phyloP scores from a whole-genome alignment of 768 basidiomycete genomes.

The Dacryopinax primogenitus region DNA sequence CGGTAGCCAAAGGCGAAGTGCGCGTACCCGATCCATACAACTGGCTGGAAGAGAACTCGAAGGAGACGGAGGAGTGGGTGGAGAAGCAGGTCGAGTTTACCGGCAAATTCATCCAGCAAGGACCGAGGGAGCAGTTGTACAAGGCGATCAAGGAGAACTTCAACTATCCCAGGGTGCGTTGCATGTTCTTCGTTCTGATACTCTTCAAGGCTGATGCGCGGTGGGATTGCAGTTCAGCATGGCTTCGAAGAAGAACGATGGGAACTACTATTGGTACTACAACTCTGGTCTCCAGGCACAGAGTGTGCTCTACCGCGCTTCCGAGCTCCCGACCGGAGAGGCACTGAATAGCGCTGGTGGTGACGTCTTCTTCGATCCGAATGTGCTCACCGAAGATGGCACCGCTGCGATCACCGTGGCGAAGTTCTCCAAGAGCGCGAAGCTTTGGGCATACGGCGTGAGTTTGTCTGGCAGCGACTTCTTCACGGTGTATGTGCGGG shows the following conservation, averaged over 20 bases:
- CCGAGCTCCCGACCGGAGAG: neutral
- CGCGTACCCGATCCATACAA: slow-evolving; percentile 56
- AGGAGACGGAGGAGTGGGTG: slow-evolving; percentile 44
- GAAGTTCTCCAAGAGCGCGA: slow-evolving; percentile 53
- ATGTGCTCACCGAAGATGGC: slow-evolving; percentile 58
- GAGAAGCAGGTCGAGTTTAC: slow-evolving; percentile 18
- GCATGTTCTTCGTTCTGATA: neutral
- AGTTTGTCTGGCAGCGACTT: slow-evolving; percentile 62
- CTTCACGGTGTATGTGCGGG: slow-evolving; percentile 53
- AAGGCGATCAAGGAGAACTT: slow-evolving; percentile 11
- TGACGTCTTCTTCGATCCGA: slow-evolving; percentile 76
- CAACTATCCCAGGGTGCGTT: neutral
- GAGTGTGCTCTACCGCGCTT: slow-evolving; percentile 22
- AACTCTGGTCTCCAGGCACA: slow-evolving; percentile 69
- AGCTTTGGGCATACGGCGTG: slow-evolving; percentile 65
- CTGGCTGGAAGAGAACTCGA: slow-evolving; percentile 54
- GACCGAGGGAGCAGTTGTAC: neutral
- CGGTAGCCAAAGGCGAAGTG: slow-evolving; percentile 47
- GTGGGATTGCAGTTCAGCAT: slow-evolving; percentile 41
- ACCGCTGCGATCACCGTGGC: slow-evolving; percentile 48
- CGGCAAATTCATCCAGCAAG: neutral
- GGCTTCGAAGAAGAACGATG: slow-evolving; percentile 49
- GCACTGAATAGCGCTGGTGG: slow-evolving; percentile 31
- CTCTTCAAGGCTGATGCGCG: neutral
- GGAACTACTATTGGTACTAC: slow-evolving; percentile 68